A percentile compares a stretch with the other conserved stretches of the same genome.
These are phyloP conservation scores for Parafenestella ontariensis DNA, from an alignment of 2,329 filamentous ascomycete species.

Conservation along the genomic window DNA sequence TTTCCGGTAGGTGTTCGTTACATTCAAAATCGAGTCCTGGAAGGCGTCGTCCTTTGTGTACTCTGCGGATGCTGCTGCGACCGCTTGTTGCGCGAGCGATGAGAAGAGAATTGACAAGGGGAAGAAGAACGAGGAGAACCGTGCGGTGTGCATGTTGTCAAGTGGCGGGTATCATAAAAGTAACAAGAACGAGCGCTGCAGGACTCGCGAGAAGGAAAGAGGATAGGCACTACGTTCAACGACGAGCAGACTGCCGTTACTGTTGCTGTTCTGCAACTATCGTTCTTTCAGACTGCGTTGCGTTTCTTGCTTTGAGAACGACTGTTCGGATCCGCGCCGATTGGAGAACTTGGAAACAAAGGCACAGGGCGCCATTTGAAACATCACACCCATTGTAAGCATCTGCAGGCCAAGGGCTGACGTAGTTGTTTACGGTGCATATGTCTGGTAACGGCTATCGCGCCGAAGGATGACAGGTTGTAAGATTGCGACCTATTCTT, in stretches of 20 bases:
- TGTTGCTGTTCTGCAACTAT: background rate
- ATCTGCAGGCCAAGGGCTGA: background rate
- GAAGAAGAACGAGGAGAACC: background rate
- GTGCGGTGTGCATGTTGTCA: background rate
- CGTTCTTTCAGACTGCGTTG: background rate
- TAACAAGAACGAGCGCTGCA: background rate
- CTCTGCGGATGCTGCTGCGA: slow-evolving; percentile 6
- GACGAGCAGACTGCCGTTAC: background rate
- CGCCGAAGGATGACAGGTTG: background rate
- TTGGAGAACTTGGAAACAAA: background rate
- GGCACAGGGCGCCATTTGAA: background rate
- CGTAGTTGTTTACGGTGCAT: background rate
- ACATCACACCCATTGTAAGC: background rate
- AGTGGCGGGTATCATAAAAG: background rate
- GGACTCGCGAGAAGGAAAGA: background rate
- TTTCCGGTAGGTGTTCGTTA: slow-evolving; percentile 70
- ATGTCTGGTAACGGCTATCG: background rate
- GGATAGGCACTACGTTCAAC: background rate
- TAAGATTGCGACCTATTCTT: background rate
- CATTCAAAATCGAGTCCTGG: slow-evolving; percentile 64
- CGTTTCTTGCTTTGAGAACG: background rate
- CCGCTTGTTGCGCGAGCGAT: background rate
- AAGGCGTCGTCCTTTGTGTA: slow-evolving; percentile 55
- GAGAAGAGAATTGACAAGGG: background rate
- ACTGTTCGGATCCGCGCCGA: background rate